Conservation (phyloP, 2,329 filamentous ascomycete genomes). For the Aschersonia sp. region DNA sequence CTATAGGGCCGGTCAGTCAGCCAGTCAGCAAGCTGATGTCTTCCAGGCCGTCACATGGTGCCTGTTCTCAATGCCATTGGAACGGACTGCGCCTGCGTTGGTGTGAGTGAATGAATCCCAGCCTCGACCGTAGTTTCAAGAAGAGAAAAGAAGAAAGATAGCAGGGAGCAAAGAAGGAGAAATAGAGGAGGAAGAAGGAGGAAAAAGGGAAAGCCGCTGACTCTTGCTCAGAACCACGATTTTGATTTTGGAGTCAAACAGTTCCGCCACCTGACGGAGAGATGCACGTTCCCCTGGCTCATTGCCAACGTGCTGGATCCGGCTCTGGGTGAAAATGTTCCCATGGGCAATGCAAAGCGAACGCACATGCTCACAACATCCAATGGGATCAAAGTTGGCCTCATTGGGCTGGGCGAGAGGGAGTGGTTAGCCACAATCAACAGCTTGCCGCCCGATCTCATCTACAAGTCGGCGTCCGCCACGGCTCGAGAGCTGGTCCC, state of each 20-base stretch:
- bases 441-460: constrained; percentile 63
- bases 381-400: constrained; percentile 72
- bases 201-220: background rate
- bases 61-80: constrained; percentile 65
- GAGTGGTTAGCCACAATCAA: constrained; percentile 90
- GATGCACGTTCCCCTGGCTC: constrained; percentile 80
- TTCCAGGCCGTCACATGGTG: constrained; percentile 65
- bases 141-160: background rate
- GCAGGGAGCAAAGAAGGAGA: background rate
- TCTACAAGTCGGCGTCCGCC: constrained; percentile 65
- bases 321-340: constrained; percentile 57
- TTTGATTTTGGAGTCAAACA: constrained; percentile 82
- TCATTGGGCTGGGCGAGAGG: constrained; percentile 74
- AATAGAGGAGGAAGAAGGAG: background rate
- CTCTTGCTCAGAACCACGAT: constrained; percentile 59
- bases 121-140: background rate
- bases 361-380: constrained; percentile 66
- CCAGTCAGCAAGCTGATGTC: background rate
- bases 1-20: no score
- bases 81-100: constrained; percentile 69
- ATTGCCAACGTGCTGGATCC: constrained; percentile 80
- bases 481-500: constrained; percentile 67
- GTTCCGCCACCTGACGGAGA: constrained; percentile 54
- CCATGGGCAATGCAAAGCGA: constrained; percentile 61
- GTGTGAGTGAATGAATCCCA: constrained; percentile 35